Conservation (phyloP, 306 rosid species). For the Cicer bijugum region DNA sequence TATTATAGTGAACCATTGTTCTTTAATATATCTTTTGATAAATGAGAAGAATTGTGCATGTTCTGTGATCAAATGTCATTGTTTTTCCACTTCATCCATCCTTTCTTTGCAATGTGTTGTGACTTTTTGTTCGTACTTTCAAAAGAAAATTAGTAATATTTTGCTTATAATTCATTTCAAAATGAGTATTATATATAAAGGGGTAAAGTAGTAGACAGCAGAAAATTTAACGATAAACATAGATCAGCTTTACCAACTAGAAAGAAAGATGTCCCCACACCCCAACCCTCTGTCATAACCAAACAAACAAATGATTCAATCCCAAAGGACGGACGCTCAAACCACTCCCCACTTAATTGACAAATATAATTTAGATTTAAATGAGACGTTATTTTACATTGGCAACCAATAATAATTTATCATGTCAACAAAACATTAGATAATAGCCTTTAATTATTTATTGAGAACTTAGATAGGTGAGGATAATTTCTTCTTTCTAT, state of each 20-base stretch:
- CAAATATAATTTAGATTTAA: neutral
- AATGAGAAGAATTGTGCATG: neutral
- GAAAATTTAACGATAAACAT: too few species aligned
- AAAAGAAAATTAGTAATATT: too few species aligned
- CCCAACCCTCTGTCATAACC: neutral
- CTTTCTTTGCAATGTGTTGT: neutral
- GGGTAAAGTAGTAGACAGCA: conserved; percentile 33
- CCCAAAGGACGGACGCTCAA: neutral
- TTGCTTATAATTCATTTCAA: too few species aligned
- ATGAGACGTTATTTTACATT: too few species aligned
- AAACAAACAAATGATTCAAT: neutral
- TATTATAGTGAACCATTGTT: conserved; percentile 7
- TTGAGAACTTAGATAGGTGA: too few species aligned
- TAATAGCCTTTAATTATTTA: too few species aligned
- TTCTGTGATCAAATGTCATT: neutral
- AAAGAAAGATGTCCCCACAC: too few species aligned
- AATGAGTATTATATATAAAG: neutral
- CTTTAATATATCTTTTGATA: conserved; percentile 16
- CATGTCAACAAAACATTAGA: too few species aligned
- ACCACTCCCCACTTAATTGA: too few species aligned
- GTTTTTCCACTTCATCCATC: neutral
- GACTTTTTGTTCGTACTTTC: neutral
- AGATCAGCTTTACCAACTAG: too few species aligned
- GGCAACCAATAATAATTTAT: too few species aligned
- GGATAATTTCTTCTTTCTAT: too few species aligned